These are phyloP conservation scores for Phytophthora rubi DNA, from an alignment of 352 stramenopile genomes.

Conservation along the genomic window DNA sequence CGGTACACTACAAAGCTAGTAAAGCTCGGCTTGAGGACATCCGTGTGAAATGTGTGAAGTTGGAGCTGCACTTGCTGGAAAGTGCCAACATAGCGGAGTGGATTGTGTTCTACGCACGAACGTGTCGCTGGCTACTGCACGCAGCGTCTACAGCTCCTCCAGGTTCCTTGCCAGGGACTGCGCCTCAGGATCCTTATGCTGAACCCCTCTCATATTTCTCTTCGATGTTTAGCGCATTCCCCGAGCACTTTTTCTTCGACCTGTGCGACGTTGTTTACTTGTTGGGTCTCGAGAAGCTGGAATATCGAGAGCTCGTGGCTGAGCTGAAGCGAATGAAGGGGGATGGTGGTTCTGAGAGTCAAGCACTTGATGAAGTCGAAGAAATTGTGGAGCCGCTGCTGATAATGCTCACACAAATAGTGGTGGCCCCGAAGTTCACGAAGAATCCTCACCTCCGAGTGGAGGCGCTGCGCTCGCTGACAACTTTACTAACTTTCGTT, in stretches of 20 bases:
- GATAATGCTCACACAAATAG: constrained; percentile 65
- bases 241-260: constrained; percentile 82
- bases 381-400: constrained; percentile 65
- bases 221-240: constrained; percentile 57
- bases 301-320: constrained; percentile 38
- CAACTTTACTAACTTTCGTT: constrained; percentile 65
- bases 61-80: constrained; percentile 66
- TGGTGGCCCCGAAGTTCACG: constrained; percentile 57
- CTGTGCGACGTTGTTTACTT: constrained; percentile 67
- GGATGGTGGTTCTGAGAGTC: background rate
- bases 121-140: constrained; percentile 66
- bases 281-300: constrained; percentile 52
- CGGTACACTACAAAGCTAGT: constrained; percentile 65
- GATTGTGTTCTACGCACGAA: constrained; percentile 61
- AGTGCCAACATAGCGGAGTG: constrained; percentile 58
- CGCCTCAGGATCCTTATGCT: constrained; percentile 48
- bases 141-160: constrained; percentile 17
- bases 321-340: constrained; percentile 26
- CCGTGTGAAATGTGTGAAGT: constrained; percentile 49
- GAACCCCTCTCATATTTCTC: constrained; percentile 55
- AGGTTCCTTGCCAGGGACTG: background rate
- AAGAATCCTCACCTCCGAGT: constrained; percentile 80
- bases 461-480: constrained; percentile 62
- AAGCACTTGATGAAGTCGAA: constrained; percentile 28
- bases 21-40: constrained; percentile 64